These are phyloP conservation scores for Cordyceps fumosorosea DNA, from an alignment of 2,329 filamentous ascomycete species.

Conservation along the genomic window DNA sequence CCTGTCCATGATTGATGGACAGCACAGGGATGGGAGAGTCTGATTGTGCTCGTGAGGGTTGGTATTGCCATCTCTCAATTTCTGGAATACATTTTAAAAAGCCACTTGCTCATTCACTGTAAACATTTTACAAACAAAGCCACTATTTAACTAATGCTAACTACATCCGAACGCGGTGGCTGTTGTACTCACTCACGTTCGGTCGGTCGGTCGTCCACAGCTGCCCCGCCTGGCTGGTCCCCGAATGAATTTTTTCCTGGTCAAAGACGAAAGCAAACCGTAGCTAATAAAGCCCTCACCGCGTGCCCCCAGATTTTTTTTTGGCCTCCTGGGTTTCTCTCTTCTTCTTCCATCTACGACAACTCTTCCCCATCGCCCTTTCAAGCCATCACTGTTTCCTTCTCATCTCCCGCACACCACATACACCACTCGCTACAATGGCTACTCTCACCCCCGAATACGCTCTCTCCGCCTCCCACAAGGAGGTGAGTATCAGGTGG, in stretches of 20 bases:
- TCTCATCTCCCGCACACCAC: conserved; percentile 1
- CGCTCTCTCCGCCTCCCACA: conserved; percentile 48
- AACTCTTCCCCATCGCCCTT: background rate
- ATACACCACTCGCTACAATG: conserved; percentile 28
- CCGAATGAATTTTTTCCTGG: conserved; percentile 3
- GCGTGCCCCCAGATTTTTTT: conserved; percentile 5
- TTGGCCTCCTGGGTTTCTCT: background rate
- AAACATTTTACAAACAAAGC: too few relatives aligned
- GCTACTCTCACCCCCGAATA: conserved; percentile 38
- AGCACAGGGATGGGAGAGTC: background rate
- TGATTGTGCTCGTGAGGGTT: background rate
- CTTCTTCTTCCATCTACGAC: background rate
- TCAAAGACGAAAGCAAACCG: conserved; percentile 4
- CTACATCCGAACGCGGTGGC: background rate
- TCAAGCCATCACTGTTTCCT: conserved; percentile 11
- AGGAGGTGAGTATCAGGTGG: conserved; percentile 37
- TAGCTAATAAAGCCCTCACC: conserved; percentile 13
- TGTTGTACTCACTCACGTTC: too few relatives aligned
- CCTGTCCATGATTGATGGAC: background rate
- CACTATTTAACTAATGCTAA: background rate
- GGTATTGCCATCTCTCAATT: background rate
- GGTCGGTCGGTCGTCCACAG: too few relatives aligned
- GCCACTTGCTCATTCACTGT: too few relatives aligned
- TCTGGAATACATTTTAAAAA: too few relatives aligned
- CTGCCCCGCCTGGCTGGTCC: conserved; percentile 9